These are phyloP conservation scores for Epicoccum sorghinum DNA, from an alignment of 2,329 filamentous ascomycete species.

Conservation along the genomic window DNA sequence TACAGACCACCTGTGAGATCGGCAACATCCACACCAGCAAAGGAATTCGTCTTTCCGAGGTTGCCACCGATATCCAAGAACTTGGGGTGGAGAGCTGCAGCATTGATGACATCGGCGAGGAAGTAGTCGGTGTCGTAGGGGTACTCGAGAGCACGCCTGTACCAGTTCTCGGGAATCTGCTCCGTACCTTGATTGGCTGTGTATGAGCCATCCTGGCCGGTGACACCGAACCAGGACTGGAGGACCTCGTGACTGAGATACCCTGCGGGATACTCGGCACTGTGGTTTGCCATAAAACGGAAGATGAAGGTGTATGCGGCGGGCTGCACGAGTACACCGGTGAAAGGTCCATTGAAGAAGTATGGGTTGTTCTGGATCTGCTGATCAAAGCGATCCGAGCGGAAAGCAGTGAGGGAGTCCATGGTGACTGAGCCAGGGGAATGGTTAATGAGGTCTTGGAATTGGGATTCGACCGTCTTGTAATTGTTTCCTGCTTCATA, in stretches of 20 bases:
- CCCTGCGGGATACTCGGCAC: conserved; percentile 23
- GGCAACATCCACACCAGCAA: conserved; percentile 23
- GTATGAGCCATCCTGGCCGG: conserved; percentile 23
- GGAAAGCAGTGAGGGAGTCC: conserved; percentile 27
- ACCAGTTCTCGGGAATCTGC: conserved; percentile 31
- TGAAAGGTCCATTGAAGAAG: conserved; percentile 33
- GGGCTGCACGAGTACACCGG: conserved; percentile 31
- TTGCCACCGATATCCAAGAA: conserved; percentile 33
- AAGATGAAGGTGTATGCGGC: conserved; percentile 36
- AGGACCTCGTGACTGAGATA: conserved; percentile 22
- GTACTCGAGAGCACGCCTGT: conserved; percentile 28
- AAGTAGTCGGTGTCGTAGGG: conserved; percentile 31
- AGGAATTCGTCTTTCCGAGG: conserved; percentile 30
- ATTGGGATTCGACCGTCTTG: conserved; percentile 26
- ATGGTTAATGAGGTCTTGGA: conserved; percentile 28
- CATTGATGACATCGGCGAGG: conserved; percentile 24
- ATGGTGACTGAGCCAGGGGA: conserved; percentile 29
- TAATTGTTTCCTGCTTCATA: conserved; percentile 33
- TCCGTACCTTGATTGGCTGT: conserved; percentile 25
- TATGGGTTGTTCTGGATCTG: conserved; percentile 26
- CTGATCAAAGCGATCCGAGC: conserved; percentile 26
- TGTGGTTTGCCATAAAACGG: conserved; percentile 36
- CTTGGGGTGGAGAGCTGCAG: conserved; percentile 28
- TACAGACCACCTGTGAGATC: conserved; percentile 26
- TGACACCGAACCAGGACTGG: conserved; percentile 32